Evolutionary conservation across 345 rosid species (phyloP).

Genomic region (Brassica napus): DNA sequence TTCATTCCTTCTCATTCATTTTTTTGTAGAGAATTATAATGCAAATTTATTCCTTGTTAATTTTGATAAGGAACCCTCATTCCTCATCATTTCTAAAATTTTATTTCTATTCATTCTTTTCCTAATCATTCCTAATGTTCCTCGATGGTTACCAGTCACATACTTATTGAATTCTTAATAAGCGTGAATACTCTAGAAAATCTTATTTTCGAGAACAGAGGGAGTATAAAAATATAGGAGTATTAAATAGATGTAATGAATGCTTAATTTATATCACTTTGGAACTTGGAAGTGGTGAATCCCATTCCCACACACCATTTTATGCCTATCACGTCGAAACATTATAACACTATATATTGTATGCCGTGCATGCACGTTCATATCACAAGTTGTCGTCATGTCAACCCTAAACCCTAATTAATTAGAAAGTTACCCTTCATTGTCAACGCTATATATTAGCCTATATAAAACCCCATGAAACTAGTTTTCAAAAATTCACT

Average conservation of each 20-base stretch:
- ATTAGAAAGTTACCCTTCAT: background rate
- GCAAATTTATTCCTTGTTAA: too few relatives aligned
- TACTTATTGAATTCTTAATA: too few relatives aligned
- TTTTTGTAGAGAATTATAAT: too few relatives aligned
- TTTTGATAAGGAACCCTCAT: too few relatives aligned
- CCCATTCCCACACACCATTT: slow-evolving; percentile 2
- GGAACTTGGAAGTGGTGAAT: slow-evolving; percentile 22
- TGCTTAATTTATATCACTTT: background rate
- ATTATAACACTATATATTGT: background rate
- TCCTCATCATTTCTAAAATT: too few relatives aligned
- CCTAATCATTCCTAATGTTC: too few relatives aligned
- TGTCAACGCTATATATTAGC: slow-evolving; percentile 21
- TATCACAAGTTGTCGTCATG: slow-evolving; percentile 16
- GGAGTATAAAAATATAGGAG: too few relatives aligned
- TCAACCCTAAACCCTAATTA: background rate
- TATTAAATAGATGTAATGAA: background rate
- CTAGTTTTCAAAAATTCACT: slow-evolving; percentile 28
- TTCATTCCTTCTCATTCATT: too few relatives aligned
- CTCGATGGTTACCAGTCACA: too few relatives aligned
- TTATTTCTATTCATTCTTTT: too few relatives aligned
- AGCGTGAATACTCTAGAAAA: too few relatives aligned
- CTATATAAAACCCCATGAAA: background rate
- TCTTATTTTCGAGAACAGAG: too few relatives aligned
- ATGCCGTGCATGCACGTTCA: slow-evolving; percentile 39
- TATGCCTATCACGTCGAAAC: slow-evolving; percentile 39